phyloP scores from a whole-genome alignment of 1,284 basidiomycete species.

The Caloboletus inedulis region DNA sequence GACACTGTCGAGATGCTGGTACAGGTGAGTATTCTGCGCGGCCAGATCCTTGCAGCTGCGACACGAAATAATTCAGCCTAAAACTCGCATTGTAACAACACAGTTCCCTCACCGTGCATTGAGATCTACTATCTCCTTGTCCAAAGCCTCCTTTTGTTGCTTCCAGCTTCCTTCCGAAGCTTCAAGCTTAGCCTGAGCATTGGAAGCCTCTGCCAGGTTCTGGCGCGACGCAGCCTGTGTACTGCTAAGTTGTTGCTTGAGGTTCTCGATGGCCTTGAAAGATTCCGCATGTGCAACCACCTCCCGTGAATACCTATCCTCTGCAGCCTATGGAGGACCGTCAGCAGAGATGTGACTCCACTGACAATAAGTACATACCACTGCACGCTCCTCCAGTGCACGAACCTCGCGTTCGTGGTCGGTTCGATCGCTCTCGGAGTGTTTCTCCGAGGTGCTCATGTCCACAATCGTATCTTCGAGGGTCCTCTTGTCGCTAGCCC shows the following conservation, averaged over 20 bases:
- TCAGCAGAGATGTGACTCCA: not conserved
- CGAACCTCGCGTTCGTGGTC: slow-evolving; percentile 63
- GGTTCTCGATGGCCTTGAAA: slow-evolving; percentile 65
- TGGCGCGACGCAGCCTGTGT: slow-evolving; percentile 55
- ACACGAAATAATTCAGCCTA: not conserved
- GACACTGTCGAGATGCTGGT: slow-evolving; percentile 84
- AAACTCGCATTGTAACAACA: not conserved
- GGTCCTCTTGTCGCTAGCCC: slow-evolving; percentile 75
- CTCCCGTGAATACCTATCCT: slow-evolving; percentile 77
- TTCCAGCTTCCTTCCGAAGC: slow-evolving; percentile 78
- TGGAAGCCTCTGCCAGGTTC: slow-evolving; percentile 60
- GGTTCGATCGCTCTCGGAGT: slow-evolving; percentile 59
- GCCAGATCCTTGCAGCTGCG: slow-evolving; percentile 70
- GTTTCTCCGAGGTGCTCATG: slow-evolving; percentile 65
- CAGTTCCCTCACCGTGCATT: slow-evolving; percentile 53
- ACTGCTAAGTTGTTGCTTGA: slow-evolving; percentile 60
- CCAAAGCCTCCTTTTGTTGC: slow-evolving; percentile 70
- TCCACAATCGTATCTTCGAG: slow-evolving; percentile 77
- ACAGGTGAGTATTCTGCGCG: slow-evolving; percentile 76
- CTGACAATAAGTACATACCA: slow-evolving; percentile 39
- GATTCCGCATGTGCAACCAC: slow-evolving; percentile 82
- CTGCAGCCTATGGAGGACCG: slow-evolving; percentile 53
- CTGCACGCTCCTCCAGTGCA: slow-evolving; percentile 66
- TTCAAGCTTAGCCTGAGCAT: slow-evolving; percentile 67
- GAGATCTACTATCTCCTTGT: slow-evolving; percentile 74